Conservation (phyloP, 2,329 filamentous ascomycete species). For the Neofusicoccum kwambonambiense region DNA sequence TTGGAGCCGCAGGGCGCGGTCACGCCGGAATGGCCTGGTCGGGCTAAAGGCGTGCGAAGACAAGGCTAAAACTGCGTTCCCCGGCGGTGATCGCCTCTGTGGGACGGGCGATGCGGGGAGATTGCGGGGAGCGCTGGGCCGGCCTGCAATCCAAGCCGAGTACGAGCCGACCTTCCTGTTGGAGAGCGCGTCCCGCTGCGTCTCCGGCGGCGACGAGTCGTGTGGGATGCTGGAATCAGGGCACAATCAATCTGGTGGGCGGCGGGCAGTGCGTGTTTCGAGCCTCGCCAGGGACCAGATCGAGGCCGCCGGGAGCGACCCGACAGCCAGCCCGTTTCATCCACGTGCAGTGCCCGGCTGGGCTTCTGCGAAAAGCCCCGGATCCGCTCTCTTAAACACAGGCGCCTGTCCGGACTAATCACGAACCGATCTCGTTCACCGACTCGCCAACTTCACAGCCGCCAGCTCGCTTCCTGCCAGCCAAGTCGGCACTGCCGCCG, state of each 20-base stretch:
- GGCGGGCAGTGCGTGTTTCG: not conserved
- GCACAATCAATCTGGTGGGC: not conserved
- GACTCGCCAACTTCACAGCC: not conserved
- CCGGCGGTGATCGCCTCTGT: not conserved
- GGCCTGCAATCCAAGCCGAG: not conserved
- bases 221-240: not conserved
- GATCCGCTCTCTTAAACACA: not conserved
- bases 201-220: not conserved
- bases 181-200: not conserved
- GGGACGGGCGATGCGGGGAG: not conserved
- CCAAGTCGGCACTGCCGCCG: not conserved
- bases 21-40: not conserved
- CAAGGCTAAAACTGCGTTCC: not conserved
- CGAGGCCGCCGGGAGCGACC: no score
- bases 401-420: not conserved
- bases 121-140: not conserved
- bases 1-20: not conserved
- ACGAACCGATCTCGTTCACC: constrained; percentile 1
- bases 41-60: not conserved
- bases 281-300: no score
- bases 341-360: not conserved
- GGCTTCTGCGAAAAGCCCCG: no score
- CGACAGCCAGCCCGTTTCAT: not conserved
- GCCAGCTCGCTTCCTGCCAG: not conserved
- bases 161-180: not conserved